These are phyloP conservation scores for Pichia membranifaciens DNA, from an alignment of 805 yeast genomes.

Conservation along the genomic window DNA sequence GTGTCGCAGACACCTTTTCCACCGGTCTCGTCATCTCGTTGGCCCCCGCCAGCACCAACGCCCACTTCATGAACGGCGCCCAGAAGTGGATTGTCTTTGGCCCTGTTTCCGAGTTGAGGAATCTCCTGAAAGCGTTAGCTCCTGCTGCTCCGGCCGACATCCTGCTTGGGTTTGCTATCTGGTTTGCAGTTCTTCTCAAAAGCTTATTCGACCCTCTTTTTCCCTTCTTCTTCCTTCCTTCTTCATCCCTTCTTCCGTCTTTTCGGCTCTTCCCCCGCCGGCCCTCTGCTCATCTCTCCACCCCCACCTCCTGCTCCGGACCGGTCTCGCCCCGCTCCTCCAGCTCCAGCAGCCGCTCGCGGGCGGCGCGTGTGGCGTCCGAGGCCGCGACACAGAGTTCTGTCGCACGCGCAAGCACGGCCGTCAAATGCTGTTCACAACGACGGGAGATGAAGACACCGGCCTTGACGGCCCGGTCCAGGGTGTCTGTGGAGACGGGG, in stretches of 20 bases:
- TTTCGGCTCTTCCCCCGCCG: background rate
- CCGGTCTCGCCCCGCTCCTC: background rate
- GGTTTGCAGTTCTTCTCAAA: background rate
- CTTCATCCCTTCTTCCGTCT: background rate
- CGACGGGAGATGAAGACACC: background rate
- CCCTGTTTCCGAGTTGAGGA: conserved; percentile 83
- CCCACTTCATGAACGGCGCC: conserved; percentile 79
- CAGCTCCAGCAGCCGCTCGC: too few species aligned
- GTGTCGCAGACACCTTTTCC: conserved; percentile 85
- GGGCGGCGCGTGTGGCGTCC: background rate
- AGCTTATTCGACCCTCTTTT: background rate
- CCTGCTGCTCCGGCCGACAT: conserved; percentile 7
- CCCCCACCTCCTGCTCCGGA: background rate
- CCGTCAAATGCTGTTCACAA: background rate
- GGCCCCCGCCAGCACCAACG: conserved; percentile 85
- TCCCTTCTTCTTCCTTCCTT: background rate
- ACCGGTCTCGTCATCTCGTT: conserved; percentile 86
- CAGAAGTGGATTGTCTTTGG: conserved; percentile 97
- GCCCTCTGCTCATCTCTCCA: background rate
- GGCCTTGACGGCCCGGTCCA: background rate
- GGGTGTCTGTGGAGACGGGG: background rate
- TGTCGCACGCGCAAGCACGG: background rate
- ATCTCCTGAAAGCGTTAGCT: conserved; percentile 48
- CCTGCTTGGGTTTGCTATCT: too few species aligned
- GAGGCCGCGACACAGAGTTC: background rate